Base-by-base conservation (phyloP, 2,329 filamentous ascomycete species). In the Capronia coronata region DNA sequence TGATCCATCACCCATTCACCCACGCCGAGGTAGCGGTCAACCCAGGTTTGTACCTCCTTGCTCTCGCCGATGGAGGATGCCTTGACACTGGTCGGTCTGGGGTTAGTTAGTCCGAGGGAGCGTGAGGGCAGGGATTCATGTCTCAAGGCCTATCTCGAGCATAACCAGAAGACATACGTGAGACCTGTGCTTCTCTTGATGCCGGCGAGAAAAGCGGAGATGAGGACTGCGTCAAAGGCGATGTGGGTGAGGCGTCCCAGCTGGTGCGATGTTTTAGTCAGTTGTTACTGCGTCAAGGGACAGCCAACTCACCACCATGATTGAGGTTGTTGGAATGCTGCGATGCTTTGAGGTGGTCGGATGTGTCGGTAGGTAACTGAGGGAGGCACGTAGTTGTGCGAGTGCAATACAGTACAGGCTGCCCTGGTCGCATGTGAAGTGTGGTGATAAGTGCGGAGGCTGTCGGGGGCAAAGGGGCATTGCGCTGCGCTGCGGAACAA, bases 1-100 rank as follows among this genome's bases (percentile, higher is more conserved):
- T 94, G 86, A 69, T 98, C 93, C 89, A 98, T 94, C 58, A 96
- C 86, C 81, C 89, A 95, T 74, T 98, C 93, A 62, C 93, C 93
- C 14, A 96, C 84, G 56, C 88, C 88, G 37, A 97, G 82, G 68
- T 97, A 97, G 67, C 85, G 91, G 64, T 91, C 85, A 59, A 97
- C 81, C 89, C 90, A 97, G 64, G 83, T 84, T 67, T 85, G 84
- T 60, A 93, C 70, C 56, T 90, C 84, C 67, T 87, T 86, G 68
- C 83, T 91, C 51, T 94, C 87, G 66, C 84, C 79, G 64, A 95
- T 78, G 61, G 83, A 83, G 59, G 96, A 89, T 63, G 86, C 84
- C 74, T 89, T 87, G 71, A 98, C 78, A 77, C 93, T 96, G 71
- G 79, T 56, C 40, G 59, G 59, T 43, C 59, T 61, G 50, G 53